Conservation (phyloP, 2,329 filamentous ascomycete genomes). For the Ophiocordyceps camponoti-leonardi region DNA sequence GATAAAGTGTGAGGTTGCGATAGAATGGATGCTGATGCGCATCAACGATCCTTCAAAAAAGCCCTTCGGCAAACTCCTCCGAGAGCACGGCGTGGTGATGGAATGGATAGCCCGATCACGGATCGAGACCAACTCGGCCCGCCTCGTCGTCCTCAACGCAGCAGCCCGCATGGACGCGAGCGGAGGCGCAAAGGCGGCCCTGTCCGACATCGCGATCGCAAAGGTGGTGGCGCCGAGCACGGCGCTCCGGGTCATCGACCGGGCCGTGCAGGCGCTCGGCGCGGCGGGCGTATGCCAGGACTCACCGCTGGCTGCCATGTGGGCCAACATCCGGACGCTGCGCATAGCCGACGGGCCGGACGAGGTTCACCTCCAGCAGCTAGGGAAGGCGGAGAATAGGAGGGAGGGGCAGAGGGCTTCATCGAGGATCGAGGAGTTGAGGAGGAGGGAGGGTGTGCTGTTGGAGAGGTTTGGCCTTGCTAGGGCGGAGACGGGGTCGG, state of each 20-base stretch:
- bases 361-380: conserved; percentile 78
- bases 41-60: conserved; percentile 86
- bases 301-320: conserved; percentile 75
- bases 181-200: conserved; percentile 72
- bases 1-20: conserved; percentile 57
- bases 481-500: conserved; percentile 30
- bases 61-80: conserved; percentile 75
- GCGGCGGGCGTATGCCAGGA: conserved; percentile 87
- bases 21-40: conserved; percentile 89
- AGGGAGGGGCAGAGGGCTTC: conserved; percentile 39
- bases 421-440: conserved; percentile 46
- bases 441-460: conserved; percentile 45
- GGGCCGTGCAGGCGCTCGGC: conserved; percentile 83
- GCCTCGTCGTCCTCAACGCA: conserved; percentile 81
- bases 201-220: conserved; percentile 87
- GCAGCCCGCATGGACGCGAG: conserved; percentile 80
- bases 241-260: conserved; percentile 76
- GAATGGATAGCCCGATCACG: conserved; percentile 88
- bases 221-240: conserved; percentile 81
- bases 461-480: conserved; percentile 38
- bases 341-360: conserved; percentile 86
- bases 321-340: conserved; percentile 65
- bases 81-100: conserved; percentile 83
- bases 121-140: conserved; percentile 84
- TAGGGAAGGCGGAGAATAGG: conserved; percentile 68